These are phyloP conservation scores for Torrubiellomyces zombiae DNA, from an alignment of 2,329 filamentous ascomycete species.

Conservation along the genomic window DNA sequence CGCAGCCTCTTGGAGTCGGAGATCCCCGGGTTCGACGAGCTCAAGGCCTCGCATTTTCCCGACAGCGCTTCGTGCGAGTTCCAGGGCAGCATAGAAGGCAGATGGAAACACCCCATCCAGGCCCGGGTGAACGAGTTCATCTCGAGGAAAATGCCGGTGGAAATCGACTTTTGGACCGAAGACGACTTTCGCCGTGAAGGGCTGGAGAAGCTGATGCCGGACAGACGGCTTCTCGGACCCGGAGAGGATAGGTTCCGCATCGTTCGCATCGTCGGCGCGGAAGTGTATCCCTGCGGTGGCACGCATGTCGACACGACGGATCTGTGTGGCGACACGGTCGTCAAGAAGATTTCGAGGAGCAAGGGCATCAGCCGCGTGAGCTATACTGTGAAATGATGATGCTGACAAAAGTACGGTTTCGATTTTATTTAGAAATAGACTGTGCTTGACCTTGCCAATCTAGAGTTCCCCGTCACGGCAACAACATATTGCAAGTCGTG, in stretches of 20 bases:
- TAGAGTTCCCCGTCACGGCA: too few relatives aligned
- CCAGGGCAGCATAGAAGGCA: slow-evolving; percentile 45
- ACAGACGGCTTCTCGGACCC: slow-evolving; percentile 23
- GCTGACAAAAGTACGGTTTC: too few relatives aligned
- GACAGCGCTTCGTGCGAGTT: slow-evolving; percentile 53
- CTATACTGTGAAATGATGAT: slow-evolving; percentile 16
- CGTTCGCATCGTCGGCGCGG: slow-evolving; percentile 51
- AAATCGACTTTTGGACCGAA: slow-evolving; percentile 49
- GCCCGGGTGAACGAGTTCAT: slow-evolving; percentile 41
- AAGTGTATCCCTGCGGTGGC: slow-evolving; percentile 58
- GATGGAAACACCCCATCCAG: slow-evolving; percentile 47
- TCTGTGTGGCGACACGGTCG: slow-evolving; percentile 40
- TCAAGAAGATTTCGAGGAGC: slow-evolving; percentile 49
- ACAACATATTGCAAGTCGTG: too few relatives aligned
- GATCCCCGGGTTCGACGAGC: slow-evolving; percentile 40
- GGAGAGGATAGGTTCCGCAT: slow-evolving; percentile 44
- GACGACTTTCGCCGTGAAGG: slow-evolving; percentile 39
- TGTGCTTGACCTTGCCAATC: too few relatives aligned
- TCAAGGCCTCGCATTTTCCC: slow-evolving; percentile 58
- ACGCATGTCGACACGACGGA: slow-evolving; percentile 51
- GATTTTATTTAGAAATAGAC: too few relatives aligned
- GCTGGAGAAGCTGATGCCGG: slow-evolving; percentile 37
- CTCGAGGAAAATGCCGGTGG: slow-evolving; percentile 35
- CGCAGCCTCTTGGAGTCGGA: slow-evolving; percentile 35
- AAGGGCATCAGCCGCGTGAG: slow-evolving; percentile 48